Evolutionary conservation across 805 yeast genomes (phyloP).

Genomic region (Ogataea naganishii): DNA sequence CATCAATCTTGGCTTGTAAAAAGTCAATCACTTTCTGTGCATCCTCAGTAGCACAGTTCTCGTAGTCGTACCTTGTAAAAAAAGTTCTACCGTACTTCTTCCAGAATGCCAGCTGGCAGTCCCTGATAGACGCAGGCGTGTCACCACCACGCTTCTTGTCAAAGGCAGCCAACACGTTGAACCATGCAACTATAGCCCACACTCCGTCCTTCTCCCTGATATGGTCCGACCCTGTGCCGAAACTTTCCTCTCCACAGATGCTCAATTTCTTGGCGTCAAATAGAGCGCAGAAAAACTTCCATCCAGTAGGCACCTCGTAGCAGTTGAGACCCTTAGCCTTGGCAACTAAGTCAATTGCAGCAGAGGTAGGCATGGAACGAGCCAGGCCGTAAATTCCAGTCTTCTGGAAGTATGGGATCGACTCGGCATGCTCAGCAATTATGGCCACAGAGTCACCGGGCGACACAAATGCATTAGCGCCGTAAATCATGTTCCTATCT

Average conservation of each 20-base stretch:
- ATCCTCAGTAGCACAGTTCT: constrained; percentile 67
- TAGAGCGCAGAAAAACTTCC: constrained; percentile 96
- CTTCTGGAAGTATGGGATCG: constrained; percentile 84
- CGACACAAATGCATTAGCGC: constrained; percentile 87
- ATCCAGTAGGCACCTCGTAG: constrained; percentile 97
- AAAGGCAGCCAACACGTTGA: constrained; percentile 85
- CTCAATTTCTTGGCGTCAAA: constrained; percentile 90
- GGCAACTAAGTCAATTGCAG: constrained; percentile 90
- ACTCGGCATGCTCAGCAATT: constrained; percentile 84
- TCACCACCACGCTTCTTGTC: constrained; percentile 33
- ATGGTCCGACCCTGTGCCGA: constrained; percentile 97
- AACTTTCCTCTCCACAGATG: constrained; percentile 96
- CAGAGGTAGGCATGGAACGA: constrained; percentile 95
- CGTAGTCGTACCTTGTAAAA: constrained; percentile 93
- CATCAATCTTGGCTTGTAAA: constrained; percentile 31
- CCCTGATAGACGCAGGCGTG: constrained; percentile 70
- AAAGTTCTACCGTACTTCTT: constrained; percentile 89
- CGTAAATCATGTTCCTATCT: constrained; percentile 97
- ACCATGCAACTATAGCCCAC: constrained; percentile 98
- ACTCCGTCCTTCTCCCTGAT: constrained; percentile 96
- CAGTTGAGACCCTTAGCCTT: constrained; percentile 59
- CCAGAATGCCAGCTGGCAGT: constrained; percentile 86
- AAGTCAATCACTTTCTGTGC: constrained; percentile 61
- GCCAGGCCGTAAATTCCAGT: constrained; percentile 90
- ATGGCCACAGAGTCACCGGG: constrained; percentile 99